phyloP scores from a whole-genome alignment of 352 stramenopile genomes.

The Pythium sp. region DNA sequence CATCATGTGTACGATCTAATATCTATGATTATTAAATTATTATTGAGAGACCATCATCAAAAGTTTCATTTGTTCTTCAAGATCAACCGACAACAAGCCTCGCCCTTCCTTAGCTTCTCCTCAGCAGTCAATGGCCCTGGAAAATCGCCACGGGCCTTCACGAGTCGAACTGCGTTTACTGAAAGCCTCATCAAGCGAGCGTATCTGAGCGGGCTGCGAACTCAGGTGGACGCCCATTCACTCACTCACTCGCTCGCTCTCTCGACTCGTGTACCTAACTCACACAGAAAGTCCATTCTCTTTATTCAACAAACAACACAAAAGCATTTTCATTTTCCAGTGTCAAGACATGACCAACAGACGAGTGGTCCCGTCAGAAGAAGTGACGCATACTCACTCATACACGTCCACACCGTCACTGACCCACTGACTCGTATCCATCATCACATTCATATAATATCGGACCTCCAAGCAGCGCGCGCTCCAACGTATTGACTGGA shows the following conservation, averaged over 20 bases:
- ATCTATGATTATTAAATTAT: constrained; percentile 9
- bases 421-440: too few relatives aligned
- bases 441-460: too few relatives aligned
- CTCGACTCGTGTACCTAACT: too few relatives aligned
- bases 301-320: too few relatives aligned
- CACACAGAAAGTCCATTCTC: too few relatives aligned
- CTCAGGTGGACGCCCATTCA: not conserved
- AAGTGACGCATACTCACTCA: too few relatives aligned
- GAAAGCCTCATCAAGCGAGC: not conserved
- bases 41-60: not conserved
- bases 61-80: not conserved
- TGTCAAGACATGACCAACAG: too few relatives aligned
- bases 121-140: not conserved
- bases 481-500: too few relatives aligned
- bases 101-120: not conserved
- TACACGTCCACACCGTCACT: too few relatives aligned
- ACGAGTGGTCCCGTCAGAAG: too few relatives aligned
- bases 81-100: not conserved
- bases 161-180: not conserved
- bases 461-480: too few relatives aligned
- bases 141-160: not conserved
- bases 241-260: not conserved
- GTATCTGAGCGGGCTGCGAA: not conserved
- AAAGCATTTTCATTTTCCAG: too few relatives aligned
- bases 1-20: not conserved